Percentiles rank a stretch among this genome's conserved stretches.
phyloP scores from a whole-genome alignment of 164 flowering plant genomes.

The Liriodendron chinense region DNA sequence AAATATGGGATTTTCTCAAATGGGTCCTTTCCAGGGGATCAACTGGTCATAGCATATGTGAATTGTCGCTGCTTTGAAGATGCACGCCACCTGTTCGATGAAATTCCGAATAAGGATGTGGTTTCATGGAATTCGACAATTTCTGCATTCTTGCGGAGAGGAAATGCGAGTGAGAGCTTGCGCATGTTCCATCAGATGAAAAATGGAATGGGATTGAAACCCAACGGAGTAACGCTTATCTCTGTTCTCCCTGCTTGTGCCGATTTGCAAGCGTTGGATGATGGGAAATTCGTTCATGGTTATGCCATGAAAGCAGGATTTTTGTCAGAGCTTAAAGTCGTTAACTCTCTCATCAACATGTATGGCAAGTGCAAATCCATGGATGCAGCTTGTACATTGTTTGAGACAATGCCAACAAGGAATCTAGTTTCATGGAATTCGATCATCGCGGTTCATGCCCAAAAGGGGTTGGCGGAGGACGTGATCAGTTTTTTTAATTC shows the following conservation, averaged over 20 bases:
- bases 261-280: constrained; percentile 24
- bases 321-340: constrained; percentile 18
- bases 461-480: constrained; percentile 21
- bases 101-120: background rate
- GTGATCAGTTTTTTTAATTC: constrained; percentile 14
- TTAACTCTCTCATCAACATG: constrained; percentile 11
- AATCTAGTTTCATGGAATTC: constrained; percentile 42
- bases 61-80: background rate
- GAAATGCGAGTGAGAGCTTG: constrained; percentile 13
- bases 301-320: constrained; percentile 15
- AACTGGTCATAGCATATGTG: constrained; percentile 25
- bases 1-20: constrained; percentile 28
- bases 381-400: constrained; percentile 14
- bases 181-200: constrained; percentile 6
- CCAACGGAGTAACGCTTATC: constrained; percentile 16
- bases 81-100: background rate
- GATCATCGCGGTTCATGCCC: constrained; percentile 19
- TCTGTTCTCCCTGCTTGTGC: constrained; percentile 6
- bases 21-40: constrained; percentile 36
- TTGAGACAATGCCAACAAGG: constrained; percentile 18
- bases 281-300: constrained; percentile 23
- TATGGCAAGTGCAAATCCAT: background rate
- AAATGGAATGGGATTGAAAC: constrained; percentile 24
- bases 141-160: constrained; percentile 5
- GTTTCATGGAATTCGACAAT: constrained; percentile 16